Evolutionary conservation across 2,329 filamentous ascomycete species (phyloP), one percentile per base, ranked within the genome.

Genomic region (Scolecobasidium constrictum): DNA sequence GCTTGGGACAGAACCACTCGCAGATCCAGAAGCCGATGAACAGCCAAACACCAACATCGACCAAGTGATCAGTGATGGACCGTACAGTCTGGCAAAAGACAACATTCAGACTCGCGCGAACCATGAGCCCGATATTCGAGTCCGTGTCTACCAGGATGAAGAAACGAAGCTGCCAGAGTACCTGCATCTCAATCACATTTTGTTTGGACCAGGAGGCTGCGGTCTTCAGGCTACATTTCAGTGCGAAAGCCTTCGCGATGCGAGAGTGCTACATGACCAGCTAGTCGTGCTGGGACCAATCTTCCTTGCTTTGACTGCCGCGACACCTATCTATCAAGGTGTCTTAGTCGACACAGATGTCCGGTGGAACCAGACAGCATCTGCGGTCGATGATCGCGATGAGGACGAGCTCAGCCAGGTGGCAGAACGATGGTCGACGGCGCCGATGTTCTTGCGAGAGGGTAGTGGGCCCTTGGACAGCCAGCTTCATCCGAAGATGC

Each of bases 311-410:
- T 19, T 47, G 36, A 47, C 44, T 5, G 45, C 45, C 6, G 34
- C 45, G 13, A 47, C 45, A 7, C 45, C 45, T 5, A 43, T 47
- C 11, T 47, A 47, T 22, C 11, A 21, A 18, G 44, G 45, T 6
- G 9, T 35, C 16, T 28, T 47, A 7, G 45, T 42, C 17, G 45
- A 47, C 23, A 47, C 44, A 5, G 45, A 47, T 43, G 45, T 26
- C 11, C 34, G 45, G 4, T 46, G 35, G 36, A 26, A 46, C 19
- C 11, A 35, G 20, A 47, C 31, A 4, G 9, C 26, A 5, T 13
- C 17, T 19, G 26, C 34, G 7, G 37, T 47, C 16, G 45, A 47
- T 23, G 45, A 47, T 22, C 36, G 45, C 16, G 17, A 11, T 16
- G 9, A 19, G 38, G 21, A 17, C 37, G 37, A 33, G 12, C 11